Conservation (phyloP, 177 flowering plant genomes). For the Vitis hybrid region DNA sequence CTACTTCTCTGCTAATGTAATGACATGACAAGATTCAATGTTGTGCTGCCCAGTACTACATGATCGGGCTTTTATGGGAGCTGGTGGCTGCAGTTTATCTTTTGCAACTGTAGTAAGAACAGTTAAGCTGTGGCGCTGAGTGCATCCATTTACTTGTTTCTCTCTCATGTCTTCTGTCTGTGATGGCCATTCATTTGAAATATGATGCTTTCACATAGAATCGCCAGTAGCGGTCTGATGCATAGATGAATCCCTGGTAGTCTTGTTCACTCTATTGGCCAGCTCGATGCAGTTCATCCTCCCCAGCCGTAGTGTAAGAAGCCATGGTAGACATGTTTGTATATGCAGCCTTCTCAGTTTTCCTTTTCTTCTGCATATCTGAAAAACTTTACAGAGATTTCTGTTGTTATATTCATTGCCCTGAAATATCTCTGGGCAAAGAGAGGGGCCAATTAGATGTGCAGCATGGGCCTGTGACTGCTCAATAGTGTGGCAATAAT, state of each 20-base stretch:
- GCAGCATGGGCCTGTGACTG: constrained; percentile 1
- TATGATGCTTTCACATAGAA: constrained; percentile 15
- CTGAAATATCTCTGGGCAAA: constrained; percentile 17
- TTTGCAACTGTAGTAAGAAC: background rate
- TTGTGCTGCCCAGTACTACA: background rate
- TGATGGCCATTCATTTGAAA: constrained; percentile 10
- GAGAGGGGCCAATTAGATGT: constrained; percentile 6
- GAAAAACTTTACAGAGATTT: constrained; percentile 5
- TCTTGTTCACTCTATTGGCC: constrained; percentile 1
- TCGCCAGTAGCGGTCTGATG: constrained; percentile 2
- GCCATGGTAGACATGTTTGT: constrained; percentile 7
- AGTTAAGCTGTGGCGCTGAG: constrained; percentile 4
- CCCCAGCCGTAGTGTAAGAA: background rate
- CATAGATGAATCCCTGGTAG: constrained; percentile 1
- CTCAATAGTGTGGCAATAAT: constrained; percentile 12
- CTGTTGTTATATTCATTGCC: constrained; percentile 6
- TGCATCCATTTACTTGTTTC: background rate
- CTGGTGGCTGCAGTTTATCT: constrained; percentile 4
- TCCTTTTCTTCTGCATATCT: constrained; percentile 28
- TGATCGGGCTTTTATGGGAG: constrained; percentile 9
- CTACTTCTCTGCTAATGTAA: constrained; percentile 1
- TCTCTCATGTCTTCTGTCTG: constrained; percentile 3
- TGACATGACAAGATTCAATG: background rate
- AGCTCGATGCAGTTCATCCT: constrained; percentile 6
- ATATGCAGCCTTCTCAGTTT: constrained; percentile 10